Evolutionary conservation across 1,284 basidiomycete genomes (phyloP).

Genomic region (Lentinula novae-zelandiae): DNA sequence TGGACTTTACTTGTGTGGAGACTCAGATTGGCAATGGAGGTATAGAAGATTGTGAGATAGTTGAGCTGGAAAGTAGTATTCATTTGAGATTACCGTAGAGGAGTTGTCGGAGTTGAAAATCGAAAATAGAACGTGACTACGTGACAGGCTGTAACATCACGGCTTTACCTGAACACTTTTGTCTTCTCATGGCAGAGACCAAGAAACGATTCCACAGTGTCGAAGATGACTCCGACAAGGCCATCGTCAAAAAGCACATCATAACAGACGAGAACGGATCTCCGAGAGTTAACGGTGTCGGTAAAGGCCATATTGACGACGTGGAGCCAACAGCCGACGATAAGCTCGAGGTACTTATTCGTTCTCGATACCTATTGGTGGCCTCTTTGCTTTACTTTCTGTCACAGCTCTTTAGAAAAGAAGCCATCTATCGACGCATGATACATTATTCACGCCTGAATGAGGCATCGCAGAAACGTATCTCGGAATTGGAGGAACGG

Average conservation of each 20-base stretch:
- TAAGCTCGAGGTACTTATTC: slow-evolving; percentile 63
- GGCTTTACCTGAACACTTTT: neutral
- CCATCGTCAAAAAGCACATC: slow-evolving; percentile 63
- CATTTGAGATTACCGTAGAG: slow-evolving; percentile 13
- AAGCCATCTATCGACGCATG: slow-evolving; percentile 91
- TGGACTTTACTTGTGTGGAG: slow-evolving; percentile 83
- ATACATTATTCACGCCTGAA: slow-evolving; percentile 84
- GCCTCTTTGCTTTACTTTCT: slow-evolving; percentile 18
- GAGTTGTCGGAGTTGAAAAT: neutral
- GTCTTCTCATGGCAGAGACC: slow-evolving; percentile 38
- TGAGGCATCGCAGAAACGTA: slow-evolving; percentile 63
- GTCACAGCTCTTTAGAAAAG: slow-evolving; percentile 74
- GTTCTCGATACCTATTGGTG: slow-evolving; percentile 11
- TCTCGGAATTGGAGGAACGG: slow-evolving; percentile 71
- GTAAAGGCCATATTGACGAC: slow-evolving; percentile 35
- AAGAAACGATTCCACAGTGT: slow-evolving; percentile 60
- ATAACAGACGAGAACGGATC: slow-evolving; percentile 52
- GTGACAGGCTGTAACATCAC: neutral
- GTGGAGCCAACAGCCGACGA: slow-evolving; percentile 58
- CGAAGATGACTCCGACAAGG: slow-evolving; percentile 39
- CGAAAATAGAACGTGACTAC: neutral
- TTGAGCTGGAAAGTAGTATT: slow-evolving; percentile 43
- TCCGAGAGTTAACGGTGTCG: slow-evolving; percentile 57
- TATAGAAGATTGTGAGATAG: slow-evolving; percentile 72
- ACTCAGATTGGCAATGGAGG: slow-evolving; percentile 79